Evolutionary conservation across 768 basidiomycete genomes (phyloP).

Genomic region (Suillus occidentalis): DNA sequence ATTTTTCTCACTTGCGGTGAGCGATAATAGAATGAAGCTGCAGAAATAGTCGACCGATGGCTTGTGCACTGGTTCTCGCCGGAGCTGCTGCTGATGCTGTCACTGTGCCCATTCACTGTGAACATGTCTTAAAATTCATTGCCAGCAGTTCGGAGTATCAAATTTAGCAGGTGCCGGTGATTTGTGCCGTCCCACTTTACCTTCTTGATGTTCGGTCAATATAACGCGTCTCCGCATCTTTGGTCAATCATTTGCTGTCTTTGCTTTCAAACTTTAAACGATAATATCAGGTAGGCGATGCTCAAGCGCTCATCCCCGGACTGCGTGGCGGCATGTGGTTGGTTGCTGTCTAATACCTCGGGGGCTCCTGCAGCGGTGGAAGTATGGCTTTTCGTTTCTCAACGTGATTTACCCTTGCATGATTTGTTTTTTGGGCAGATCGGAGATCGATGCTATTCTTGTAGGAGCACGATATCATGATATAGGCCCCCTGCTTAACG

Average conservation of each 20-base stretch:
- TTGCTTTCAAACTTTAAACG: no score
- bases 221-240: not conserved
- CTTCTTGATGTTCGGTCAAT: no score
- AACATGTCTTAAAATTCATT: no score
- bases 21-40: not conserved
- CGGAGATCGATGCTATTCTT: conserved; percentile 37
- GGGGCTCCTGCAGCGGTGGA: conserved; percentile 41
- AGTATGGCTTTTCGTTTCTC: conserved; percentile 30
- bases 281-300: conserved; percentile 36
- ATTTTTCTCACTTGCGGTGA: not conserved
- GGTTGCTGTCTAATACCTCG: conserved; percentile 39
- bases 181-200: not conserved
- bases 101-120: no score
- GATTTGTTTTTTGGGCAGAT: conserved; percentile 28
- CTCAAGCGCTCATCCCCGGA: conserved; percentile 44
- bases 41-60: not conserved
- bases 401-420: conserved; percentile 8
- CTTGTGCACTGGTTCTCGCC: not conserved
- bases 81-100: not conserved
- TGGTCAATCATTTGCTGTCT: no score
- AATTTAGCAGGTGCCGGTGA: no score
- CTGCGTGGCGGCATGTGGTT: conserved; percentile 34
- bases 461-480: conserved; percentile 17
- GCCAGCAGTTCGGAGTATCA: no score
- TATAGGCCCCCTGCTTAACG: conserved; percentile 31